Conservation (phyloP, 2,329 filamentous ascomycete genomes). For the Penicillium sp. region DNA sequence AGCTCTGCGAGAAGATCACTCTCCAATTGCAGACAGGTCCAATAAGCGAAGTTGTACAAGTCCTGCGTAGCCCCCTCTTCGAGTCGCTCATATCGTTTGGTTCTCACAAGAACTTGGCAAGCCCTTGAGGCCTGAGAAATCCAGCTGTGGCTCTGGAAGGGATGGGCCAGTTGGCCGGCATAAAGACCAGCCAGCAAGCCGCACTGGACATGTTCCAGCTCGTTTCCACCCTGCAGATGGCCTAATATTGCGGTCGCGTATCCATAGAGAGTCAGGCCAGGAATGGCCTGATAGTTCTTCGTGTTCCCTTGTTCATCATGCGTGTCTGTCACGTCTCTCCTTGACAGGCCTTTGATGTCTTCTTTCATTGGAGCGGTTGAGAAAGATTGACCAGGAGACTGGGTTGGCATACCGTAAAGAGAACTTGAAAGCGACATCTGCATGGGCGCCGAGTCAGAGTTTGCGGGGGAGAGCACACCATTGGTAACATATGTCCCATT, state of each 20-base stretch:
- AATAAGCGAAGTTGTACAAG: conserved; percentile 73
- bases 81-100: conserved; percentile 38
- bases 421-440: conserved; percentile 22
- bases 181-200: conserved; percentile 83
- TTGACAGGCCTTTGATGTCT: conserved; percentile 11
- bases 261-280: conserved; percentile 85
- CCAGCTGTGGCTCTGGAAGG: conserved; percentile 79
- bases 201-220: conserved; percentile 79
- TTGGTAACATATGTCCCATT: conserved; percentile 14
- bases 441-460: conserved; percentile 25
- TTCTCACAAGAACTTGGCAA: conserved; percentile 70
- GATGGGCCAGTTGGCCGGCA: conserved; percentile 79
- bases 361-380: conserved; percentile 12
- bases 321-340: conserved; percentile 11
- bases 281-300: conserved; percentile 78
- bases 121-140: conserved; percentile 60
- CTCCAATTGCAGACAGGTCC: conserved; percentile 91
- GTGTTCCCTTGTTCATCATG: conserved; percentile 24
- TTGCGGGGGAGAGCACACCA: conserved; percentile 29
- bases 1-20: conserved; percentile 93
- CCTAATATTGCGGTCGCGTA: conserved; percentile 84
- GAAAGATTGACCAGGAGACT: conserved; percentile 16
- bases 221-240: conserved; percentile 72
- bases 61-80: conserved; percentile 49
- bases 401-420: conserved; percentile 19